Percentiles rank a stretch among this genome's conserved stretches.
These are phyloP conservation scores for Microcos paniculata DNA, from an alignment of 345 rosid species.

Conservation along the genomic window DNA sequence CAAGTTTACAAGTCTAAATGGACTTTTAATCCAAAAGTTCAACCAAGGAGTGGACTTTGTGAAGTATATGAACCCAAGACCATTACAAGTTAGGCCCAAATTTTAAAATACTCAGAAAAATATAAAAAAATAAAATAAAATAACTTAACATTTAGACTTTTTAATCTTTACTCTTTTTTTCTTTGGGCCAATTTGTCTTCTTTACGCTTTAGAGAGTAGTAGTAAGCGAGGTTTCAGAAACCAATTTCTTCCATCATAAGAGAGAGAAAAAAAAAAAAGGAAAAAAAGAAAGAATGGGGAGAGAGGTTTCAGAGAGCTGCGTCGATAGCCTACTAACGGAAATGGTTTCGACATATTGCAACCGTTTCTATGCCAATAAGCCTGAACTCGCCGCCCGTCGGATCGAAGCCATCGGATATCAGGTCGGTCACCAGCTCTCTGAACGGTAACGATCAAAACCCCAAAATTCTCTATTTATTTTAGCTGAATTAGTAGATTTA, in stretches of 20 bases:
- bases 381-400: slow-evolving; percentile 99
- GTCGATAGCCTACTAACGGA: slow-evolving; percentile 77
- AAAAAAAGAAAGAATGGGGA: slow-evolving; percentile 57
- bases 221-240: not conserved
- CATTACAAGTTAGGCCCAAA: not conserved
- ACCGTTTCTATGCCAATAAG: slow-evolving; percentile 76
- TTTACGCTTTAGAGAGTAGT: too few species aligned
- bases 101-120: not conserved
- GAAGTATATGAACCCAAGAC: not conserved
- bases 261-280: not conserved
- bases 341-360: slow-evolving; percentile 83
- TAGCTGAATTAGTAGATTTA: not conserved
- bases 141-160: too few species aligned
- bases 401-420: slow-evolving; percentile 98
- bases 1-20: not conserved
- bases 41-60: too few species aligned
- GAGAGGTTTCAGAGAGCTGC: slow-evolving; percentile 96
- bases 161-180: too few species aligned
- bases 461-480: not conserved
- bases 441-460: slow-evolving; percentile 59
- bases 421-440: slow-evolving; percentile 99
- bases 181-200: too few species aligned
- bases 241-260: not conserved
- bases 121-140: not conserved
- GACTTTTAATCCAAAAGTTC: not conserved